Evolutionary conservation across 2,329 filamentous ascomycete species (phyloP).

Genomic region (Penicillium brevicompactum): DNA sequence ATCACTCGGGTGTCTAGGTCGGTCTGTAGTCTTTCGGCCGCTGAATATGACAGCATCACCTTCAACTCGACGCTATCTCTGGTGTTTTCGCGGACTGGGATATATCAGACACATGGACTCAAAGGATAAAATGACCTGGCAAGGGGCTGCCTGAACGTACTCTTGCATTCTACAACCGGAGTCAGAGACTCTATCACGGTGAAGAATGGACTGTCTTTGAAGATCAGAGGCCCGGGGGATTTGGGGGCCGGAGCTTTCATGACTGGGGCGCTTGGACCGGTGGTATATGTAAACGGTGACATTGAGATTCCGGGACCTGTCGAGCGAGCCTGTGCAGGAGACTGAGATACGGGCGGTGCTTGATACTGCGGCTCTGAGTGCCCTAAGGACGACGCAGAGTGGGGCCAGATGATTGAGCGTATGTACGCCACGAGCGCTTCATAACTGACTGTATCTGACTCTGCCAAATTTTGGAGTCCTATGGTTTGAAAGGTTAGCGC

Average conservation of each 20-base stretch:
- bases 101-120: conserved; percentile 20
- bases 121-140: not conserved
- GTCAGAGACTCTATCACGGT: conserved; percentile 67
- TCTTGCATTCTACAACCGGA: conserved; percentile 67
- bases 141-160: conserved; percentile 51
- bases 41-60: conserved; percentile 58
- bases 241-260: conserved; percentile 29
- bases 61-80: conserved; percentile 61
- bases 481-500: conserved; percentile 14
- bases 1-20: conserved; percentile 72
- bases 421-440: conserved; percentile 37
- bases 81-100: conserved; percentile 60
- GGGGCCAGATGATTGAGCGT: conserved; percentile 33
- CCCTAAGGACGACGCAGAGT: conserved; percentile 27
- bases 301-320: conserved; percentile 32
- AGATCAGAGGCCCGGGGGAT: conserved; percentile 50
- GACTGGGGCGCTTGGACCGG: conserved; percentile 25
- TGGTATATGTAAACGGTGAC: conserved; percentile 31
- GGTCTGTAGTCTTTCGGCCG: conserved; percentile 57
- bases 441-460: conserved; percentile 21
- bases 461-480: conserved; percentile 6
- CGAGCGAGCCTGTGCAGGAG: conserved; percentile 31
- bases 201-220: conserved; percentile 86
- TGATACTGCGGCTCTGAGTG: conserved; percentile 29
- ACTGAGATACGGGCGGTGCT: conserved; percentile 24